phyloP scores from a whole-genome alignment of 768 basidiomycete species.

The Calocera viscosa region DNA sequence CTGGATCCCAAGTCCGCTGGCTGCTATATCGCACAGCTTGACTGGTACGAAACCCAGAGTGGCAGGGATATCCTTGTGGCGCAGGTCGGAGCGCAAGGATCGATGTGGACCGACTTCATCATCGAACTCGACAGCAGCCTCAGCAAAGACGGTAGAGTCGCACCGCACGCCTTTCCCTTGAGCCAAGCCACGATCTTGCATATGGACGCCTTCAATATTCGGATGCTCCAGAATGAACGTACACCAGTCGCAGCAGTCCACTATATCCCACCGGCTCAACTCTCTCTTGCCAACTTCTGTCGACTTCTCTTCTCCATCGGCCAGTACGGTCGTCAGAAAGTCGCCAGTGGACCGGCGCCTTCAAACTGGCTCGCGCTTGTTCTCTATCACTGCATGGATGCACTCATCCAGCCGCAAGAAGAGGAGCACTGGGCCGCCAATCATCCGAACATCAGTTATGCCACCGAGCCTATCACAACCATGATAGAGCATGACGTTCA shows the following conservation, averaged over 20 bases:
- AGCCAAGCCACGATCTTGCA: not conserved
- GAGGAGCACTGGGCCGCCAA: not conserved
- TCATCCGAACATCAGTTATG: not conserved
- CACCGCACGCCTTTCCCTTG: not conserved
- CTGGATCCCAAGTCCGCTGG: not conserved
- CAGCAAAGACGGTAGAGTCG: not conserved
- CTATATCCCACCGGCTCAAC: not conserved
- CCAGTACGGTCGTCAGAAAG: not conserved
- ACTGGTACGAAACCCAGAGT: not conserved
- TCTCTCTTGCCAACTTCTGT: not conserved
- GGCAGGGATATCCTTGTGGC: not conserved
- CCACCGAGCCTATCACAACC: not conserved
- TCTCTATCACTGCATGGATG: not conserved
- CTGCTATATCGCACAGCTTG: not conserved
- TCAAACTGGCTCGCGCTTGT: not conserved
- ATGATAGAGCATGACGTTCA: not conserved
- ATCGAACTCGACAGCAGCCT: not conserved
- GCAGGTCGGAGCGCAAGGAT: not conserved
- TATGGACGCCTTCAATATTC: not conserved
- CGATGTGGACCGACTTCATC: not conserved
- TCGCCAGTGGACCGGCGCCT: not conserved
- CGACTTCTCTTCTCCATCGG: not conserved
- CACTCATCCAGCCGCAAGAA: not conserved
- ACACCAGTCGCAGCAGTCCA: not conserved
- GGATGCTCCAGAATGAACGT: not conserved